Evolutionary conservation across 306 rosid species (phyloP).

Genomic region (Canavalia gladiata): DNA sequence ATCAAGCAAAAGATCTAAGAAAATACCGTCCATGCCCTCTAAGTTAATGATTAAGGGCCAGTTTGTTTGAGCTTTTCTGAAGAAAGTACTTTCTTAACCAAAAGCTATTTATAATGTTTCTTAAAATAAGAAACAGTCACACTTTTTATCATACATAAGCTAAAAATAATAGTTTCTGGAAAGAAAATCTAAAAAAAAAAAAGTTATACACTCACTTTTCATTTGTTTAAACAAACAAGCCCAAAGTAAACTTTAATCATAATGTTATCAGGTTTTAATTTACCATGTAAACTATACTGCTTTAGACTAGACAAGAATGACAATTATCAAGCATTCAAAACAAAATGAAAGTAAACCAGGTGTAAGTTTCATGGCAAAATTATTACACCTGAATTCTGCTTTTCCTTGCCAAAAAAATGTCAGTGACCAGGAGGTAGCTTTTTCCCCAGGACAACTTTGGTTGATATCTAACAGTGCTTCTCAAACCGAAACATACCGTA

Average conservation of each 20-base stretch:
- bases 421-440: conserved; percentile 9
- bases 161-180: background rate
- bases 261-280: background rate
- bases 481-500: conserved; percentile 34
- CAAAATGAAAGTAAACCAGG: conserved; percentile 25
- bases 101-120: background rate
- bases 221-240: background rate
- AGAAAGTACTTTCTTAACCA: background rate
- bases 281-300: conserved; percentile 21
- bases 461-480: conserved; percentile 31
- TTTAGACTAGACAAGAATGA: conserved; percentile 24
- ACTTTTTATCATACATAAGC: background rate
- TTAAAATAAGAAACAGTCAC: background rate
- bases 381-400: background rate
- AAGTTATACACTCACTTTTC: background rate
- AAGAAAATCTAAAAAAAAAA: background rate
- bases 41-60: background rate
- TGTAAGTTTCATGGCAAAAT: conserved; percentile 7
- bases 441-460: conserved; percentile 19
- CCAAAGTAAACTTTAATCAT: background rate
- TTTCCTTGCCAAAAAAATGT: background rate
- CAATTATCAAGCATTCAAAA: conserved; percentile 27
- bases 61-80: background rate
- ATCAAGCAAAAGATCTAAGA: conserved; percentile 8
- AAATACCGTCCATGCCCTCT: background rate